Base-by-base conservation (phyloP, 352 stramenopile species). In the Phytophthora sojae region DNA sequence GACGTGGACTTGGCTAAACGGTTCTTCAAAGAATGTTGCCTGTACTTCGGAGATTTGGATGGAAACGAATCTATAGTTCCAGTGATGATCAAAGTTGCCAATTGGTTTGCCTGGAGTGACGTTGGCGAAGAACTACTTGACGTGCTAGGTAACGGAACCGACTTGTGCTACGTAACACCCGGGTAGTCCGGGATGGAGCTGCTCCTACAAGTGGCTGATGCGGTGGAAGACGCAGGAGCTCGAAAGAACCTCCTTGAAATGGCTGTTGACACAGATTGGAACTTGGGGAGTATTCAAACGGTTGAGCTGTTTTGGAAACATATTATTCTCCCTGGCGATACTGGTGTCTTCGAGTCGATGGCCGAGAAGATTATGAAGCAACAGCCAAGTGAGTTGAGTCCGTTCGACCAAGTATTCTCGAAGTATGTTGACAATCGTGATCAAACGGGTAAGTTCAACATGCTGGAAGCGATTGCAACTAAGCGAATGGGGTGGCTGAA, bases 31-130 rank as follows among this genome's bases (percentile, higher is more conserved):
- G n/a, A 25, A 15, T 51, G 15, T 51, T 51, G 44, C 6, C 44
- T n/a, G 25, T 7, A 12, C 4, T 12, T 51, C 2, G n/a, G 44
- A 19, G 14, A 51, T 51, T 51, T 51, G 44, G 6, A 47, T 15
- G 15, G 39, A 4, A 47, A 25, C 44, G 44, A 51, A 6, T 25
- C 44, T 5, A 51, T 51, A 5, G 23, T 51, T 6, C 14, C 39
- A 8, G 39, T n/a, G 12, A 26, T 51, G 25, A 25, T 51, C 44
- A 51, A 26, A 51, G 19, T 25, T 67, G 0, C 25, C 49, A 3
- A 11, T 30, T 3, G 15, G 4, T 78, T 75, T 47, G 35, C 32
- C 0, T 75, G 66, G 71, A 47, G 23, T 26, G 57, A 71, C 9
- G 51, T 75, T 12, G 61, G 51, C 0, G 21, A 57, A 65, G 35